Evolutionary conservation across 2,329 filamentous ascomycete species (phyloP).

Genomic region (Akanthomyces dipterigenus): DNA sequence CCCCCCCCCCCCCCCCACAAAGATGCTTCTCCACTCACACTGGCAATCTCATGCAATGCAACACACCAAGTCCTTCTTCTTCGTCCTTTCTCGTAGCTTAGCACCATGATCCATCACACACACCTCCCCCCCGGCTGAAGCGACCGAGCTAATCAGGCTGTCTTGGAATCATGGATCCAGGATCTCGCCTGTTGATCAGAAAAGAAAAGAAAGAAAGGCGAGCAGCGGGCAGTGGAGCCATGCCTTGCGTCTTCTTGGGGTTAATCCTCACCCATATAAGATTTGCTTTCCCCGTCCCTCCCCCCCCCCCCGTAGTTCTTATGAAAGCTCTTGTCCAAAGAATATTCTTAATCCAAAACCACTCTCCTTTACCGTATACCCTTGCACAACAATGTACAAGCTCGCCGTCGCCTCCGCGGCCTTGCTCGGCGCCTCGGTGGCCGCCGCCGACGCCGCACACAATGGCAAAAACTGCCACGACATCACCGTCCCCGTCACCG

Average conservation of each 20-base stretch:
- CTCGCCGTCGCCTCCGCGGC: constrained; percentile 17
- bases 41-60: too few relatives aligned
- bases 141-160: background rate
- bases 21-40: too few relatives aligned
- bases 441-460: constrained; percentile 20
- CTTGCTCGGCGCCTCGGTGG: constrained; percentile 22
- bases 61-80: too few relatives aligned
- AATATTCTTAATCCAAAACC: background rate
- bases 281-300: background rate
- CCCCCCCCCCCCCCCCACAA: too few relatives aligned
- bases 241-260: background rate
- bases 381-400: background rate
- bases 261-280: background rate
- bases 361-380: background rate
- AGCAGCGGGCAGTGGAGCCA: background rate
- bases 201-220: background rate
- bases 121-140: too few relatives aligned
- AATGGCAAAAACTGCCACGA: constrained; percentile 37
- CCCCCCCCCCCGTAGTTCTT: background rate
- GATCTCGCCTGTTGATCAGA: background rate
- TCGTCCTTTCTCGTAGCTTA: too few relatives aligned
- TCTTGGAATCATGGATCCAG: background rate
- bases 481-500: constrained; percentile 45
- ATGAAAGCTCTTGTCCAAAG: background rate
- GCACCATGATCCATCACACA: too few relatives aligned